Evolutionary conservation across 2,329 filamentous ascomycete species (phyloP), one percentile per base, ranked within the genome.

Genomic region (Phialophora chinensis): DNA sequence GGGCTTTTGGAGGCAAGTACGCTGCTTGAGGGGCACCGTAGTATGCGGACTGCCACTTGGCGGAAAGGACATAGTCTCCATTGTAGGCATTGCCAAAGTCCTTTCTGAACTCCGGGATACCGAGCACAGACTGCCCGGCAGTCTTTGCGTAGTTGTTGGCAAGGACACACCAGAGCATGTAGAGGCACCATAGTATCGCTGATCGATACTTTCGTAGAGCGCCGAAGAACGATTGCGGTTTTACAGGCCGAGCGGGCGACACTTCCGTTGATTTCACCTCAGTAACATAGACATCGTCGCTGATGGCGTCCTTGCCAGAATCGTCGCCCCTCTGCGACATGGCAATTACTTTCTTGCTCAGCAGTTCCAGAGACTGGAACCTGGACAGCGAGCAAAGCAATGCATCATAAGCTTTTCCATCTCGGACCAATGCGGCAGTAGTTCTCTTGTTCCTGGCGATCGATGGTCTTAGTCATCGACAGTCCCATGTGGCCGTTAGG

Each of bases 21-120:
- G 64, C 55, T 52, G 64, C 69, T 33, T 60, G 49, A 14, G 66
- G 66, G 27, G 67, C 66, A 25, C 66, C 69, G 69, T 82, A 82
- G 73, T 84, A 84, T 33, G 80, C 82, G 17, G 76, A 78, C 68
- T 81, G 82, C 84, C 84, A 86, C 31, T 79, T 72, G 3, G 83
- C 83, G 0, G 81, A 81, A 3, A 86, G 78, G 4, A 81, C 73
- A 44, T 69, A 73, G n/a, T 71, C 76, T 23, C 80, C 79, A 6
- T 82, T 69, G 62, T 80, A 85, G 3, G 77, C 63, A 63, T 84
- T 82, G 1, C 86, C 86, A 73, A 87, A 87, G 67, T 86, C 82
- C 29, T 76, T 74, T 65, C 84, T 81, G 72, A 88, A 88, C 25
- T 83, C 81, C 0, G 85, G 85, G 60, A 84, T 84, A 1, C 85